Evolutionary conservation across 768 basidiomycete genomes (phyloP), one percentile per base, ranked within the genome.

Genomic region (Hypsizygus marmoreus): DNA sequence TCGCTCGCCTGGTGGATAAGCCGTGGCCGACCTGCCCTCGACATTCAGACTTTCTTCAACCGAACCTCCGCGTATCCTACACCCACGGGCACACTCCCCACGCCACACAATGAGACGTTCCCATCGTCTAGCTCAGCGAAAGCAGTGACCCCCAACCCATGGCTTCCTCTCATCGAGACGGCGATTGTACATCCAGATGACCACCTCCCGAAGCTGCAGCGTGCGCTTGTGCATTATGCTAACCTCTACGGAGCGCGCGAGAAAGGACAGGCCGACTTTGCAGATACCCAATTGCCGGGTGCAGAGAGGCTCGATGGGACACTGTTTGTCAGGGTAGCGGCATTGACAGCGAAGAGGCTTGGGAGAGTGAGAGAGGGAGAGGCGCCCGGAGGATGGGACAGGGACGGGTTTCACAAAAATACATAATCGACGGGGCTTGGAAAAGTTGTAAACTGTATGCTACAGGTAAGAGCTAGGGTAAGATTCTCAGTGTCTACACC

Each of bases 111-210:
- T 34, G 45, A n/a, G 31, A 58, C 57, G 9, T 47, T 57, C 40
- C 66, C 47, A 32, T 53, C 53, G 23, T 26, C 58, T 25, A 61
- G 65, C 14, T 64, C 74, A n/a, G 59, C 58, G 4, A 62, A 61
- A 40, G 63, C 67, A 1, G 25, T 62, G 13, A 70, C 64, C 16
- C 76, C 82, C 12, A 82, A 85, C 49, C 67, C 78, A 2, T 88
- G 84, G 86, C 68, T 78, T 6, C 66, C 79, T 16, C 62, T 88
- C 50, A 61, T 86, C 24, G 69, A 81, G 40, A 74, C 70, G 12
- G 68, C 78, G 2, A 59, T 84, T 36, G 71, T 74, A 1, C 81
- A 87, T 53, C 80, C 81, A 0, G 77, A 83, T 51, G 83, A 86
- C 32, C 73, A 74, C 45, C 50, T 72, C 16, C 55, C 68, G 4